Evolutionary conservation across 352 stramenopile species (phyloP).

Genomic region (Thraustochytrium sp.): DNA sequence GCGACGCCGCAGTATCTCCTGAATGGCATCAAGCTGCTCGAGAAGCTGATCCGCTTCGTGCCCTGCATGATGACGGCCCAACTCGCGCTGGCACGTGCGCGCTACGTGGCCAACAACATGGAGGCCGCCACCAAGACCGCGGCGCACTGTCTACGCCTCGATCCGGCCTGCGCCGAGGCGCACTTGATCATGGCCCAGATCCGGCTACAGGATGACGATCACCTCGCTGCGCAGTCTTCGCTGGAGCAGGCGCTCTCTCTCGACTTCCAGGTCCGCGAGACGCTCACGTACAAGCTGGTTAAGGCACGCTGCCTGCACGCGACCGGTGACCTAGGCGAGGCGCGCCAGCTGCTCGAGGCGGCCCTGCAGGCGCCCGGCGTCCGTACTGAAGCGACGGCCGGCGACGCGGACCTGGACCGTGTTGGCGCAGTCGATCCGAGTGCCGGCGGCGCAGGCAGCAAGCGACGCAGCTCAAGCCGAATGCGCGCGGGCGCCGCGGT

Average conservation of each 20-base stretch:
- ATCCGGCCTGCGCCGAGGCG: conserved; percentile 62
- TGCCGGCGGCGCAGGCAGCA: conserved; percentile 36
- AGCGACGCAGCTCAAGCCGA: background rate
- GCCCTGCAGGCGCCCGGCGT: conserved; percentile 62
- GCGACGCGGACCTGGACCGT: background rate
- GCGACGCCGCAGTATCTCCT: conserved; percentile 47
- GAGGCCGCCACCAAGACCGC: conserved; percentile 66
- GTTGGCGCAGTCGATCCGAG: conserved; percentile 44
- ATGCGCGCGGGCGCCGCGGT: conserved; percentile 40
- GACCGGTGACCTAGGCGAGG: conserved; percentile 66
- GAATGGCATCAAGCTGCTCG: conserved; percentile 64
- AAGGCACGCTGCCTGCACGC: conserved; percentile 73
- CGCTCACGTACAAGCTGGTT: conserved; percentile 74
- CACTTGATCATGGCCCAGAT: conserved; percentile 75
- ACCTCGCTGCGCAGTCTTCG: conserved; percentile 60
- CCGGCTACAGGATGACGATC: conserved; percentile 67
- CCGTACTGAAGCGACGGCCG: background rate
- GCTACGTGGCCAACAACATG: conserved; percentile 63
- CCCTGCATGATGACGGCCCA: conserved; percentile 74
- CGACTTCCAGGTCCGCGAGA: conserved; percentile 75
- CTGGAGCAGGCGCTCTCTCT: conserved; percentile 78
- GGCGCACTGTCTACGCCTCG: conserved; percentile 65
- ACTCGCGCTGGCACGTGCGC: conserved; percentile 69
- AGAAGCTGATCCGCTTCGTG: conserved; percentile 70
- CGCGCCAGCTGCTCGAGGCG: conserved; percentile 64